Evolutionary conservation across 2,329 filamentous ascomycete species (phyloP), one percentile per base, ranked within the genome.

Genomic region (Trichoderma citrinoviride): DNA sequence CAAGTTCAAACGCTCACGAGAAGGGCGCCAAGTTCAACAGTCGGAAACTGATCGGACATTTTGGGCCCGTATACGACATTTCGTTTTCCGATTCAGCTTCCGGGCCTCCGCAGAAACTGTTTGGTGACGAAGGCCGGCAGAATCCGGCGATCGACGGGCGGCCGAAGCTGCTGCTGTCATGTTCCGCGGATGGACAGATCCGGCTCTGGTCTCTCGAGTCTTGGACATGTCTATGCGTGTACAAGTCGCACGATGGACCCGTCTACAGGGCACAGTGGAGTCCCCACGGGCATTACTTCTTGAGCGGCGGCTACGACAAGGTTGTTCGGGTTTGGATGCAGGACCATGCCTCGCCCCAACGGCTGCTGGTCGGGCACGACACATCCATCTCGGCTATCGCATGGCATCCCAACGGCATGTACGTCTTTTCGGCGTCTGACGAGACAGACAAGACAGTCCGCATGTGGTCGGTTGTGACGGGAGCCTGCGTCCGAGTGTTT

Each of bases 391-490:
- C 96, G 58, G 88, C 89, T 49, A 83, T 97, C n/a, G 84, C 90
- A 15, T 99, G 95, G 88, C 95, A 99, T 72, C 92, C 94, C 0
- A 99, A 99, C 74, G 92, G 92, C 19, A 87, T 90, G 6, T 99
- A 98, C 71, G 82, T 97, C 50, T 97, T 99, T 77, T 97, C 95
- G 0, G 93, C 91, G 3, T 96, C 92, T 14, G 91, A 91, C 69
- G 93, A 88, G 73, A 85, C 83, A 7, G 87, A 99, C 77, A 94
- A 94, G 76, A 95, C 93, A 0, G 91, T 98, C 40, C 89, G 95
- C 33, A 98, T 99, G 94, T 99, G 95, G 95, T 89, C 93, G 10
- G 86, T 97, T n/a, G 85, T 87, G 12, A 94, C 90, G 8, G 95
- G 95, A 29, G 88, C 89, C 67, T 92, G 93, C 41, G 91, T 97